Base-by-base conservation (phyloP, 768 basidiomycete species). In the Serendipita sp. region DNA sequence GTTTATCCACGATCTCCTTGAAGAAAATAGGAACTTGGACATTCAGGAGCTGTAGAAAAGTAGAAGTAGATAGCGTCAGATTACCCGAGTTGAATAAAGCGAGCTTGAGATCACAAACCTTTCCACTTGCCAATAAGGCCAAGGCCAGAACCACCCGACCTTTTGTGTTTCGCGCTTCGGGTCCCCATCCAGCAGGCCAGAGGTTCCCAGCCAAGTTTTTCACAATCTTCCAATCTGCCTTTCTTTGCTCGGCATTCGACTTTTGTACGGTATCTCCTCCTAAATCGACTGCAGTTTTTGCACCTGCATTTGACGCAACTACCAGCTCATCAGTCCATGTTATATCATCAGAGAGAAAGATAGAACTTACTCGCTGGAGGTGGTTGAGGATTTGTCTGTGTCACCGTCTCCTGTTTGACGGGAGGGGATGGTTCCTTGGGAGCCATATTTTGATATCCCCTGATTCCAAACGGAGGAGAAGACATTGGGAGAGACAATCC, bases 1-100 rank as follows among this genome's bases (percentile, higher is more conserved):
- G 77, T 1, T 88, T 74, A 72, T 99, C 95, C 62, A 99, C 84
- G 46, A 99, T 82, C 31, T 79, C 74, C 74, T 97, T 98, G 81
- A 99, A 99, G 66, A 98, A 76, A 68, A 91, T 82, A 0, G 96
- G 96, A n/a, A 99, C 94, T 79, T 98, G 95, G 0, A 99, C 96
- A 72, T 97, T 99, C 64, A 97, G 75, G 48, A 96, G 75, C 92
- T 93, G 64, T 48, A 31, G 13, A 40, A 40, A 13, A 40, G 46
- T 33, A 29, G 3, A 15, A 13, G 2, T 11, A 8, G 5, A 6
- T 15, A 16, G 8, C 15, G 6, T 58, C 11, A 44, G 13, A 48
- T 13, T n/a, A 33, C n/a, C 13, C 16, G 46, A 48, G 53, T 50
- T 6, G 16, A n/a, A 8, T 5, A 50, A 50, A 50, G 29, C 5